A percentile compares a stretch with the other conserved stretches of the same genome.
These are phyloP conservation scores for Diplosphaera chodatii DNA, from an alignment of 139 green algal genomes.

Conservation along the genomic window DNA sequence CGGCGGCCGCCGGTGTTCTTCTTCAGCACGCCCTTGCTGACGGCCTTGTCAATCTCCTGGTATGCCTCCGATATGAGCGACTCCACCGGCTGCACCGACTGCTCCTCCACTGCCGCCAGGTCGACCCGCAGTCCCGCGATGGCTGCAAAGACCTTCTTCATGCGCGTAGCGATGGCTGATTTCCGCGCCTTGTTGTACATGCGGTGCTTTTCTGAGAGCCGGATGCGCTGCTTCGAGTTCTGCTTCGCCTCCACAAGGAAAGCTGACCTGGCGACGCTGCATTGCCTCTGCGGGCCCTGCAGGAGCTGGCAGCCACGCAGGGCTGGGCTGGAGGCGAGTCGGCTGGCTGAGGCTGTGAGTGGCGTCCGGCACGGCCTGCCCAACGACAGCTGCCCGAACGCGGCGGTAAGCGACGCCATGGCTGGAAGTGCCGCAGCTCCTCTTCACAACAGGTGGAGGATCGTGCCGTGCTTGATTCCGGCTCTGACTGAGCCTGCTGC, in stretches of 20 bases:
- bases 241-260: constrained; percentile 33
- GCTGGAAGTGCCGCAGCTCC: too few relatives aligned
- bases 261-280: not conserved
- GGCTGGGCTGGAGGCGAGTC: not conserved
- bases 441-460: too few relatives aligned
- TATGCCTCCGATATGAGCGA: constrained; percentile 73
- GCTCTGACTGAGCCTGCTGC: too few relatives aligned
- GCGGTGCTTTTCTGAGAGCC: constrained; percentile 47
- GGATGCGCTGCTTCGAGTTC: constrained; percentile 49
- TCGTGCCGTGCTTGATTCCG: too few relatives aligned
- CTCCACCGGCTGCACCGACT: constrained; percentile 55
- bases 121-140: constrained; percentile 20
- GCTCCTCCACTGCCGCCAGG: constrained; percentile 32
- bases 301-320: not conserved
- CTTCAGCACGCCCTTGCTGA: constrained; percentile 77
- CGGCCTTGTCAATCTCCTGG: constrained; percentile 71
- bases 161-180: constrained; percentile 70
- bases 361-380: not conserved
- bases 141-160: constrained; percentile 79
- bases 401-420: not conserved
- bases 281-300: not conserved
- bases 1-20: constrained; percentile 74
- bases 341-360: not conserved
- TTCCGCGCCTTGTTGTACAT: constrained; percentile 77
- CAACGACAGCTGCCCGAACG: not conserved